A percentile compares a stretch with the other conserved stretches of the same genome.
These are phyloP conservation scores for Protea cynaroides DNA, from an alignment of 164 flowering plant genomes.

Conservation along the genomic window DNA sequence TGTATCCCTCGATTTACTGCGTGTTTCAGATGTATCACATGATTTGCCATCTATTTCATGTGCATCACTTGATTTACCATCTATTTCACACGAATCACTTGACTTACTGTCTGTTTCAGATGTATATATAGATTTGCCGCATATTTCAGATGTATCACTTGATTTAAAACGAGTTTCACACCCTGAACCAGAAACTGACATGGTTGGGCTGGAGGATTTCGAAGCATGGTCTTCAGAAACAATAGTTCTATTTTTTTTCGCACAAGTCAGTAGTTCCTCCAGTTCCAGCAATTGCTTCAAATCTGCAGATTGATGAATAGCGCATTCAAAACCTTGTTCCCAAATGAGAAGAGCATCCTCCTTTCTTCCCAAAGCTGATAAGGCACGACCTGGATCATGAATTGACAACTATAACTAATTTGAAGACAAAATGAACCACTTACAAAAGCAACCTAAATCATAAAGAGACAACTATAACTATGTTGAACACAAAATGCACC, in stretches of 20 bases:
- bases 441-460: conserved; percentile 26
- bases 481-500: background rate
- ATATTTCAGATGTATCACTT: background rate
- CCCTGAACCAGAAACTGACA: conserved; percentile 21
- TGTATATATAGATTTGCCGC: no score
- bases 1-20: conserved; percentile 20
- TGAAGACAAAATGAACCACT: background rate
- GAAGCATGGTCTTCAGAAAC: conserved; percentile 19
- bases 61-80: conserved; percentile 20
- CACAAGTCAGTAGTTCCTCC: conserved; percentile 62
- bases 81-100: conserved; percentile 1
- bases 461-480: conserved; percentile 2
- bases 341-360: conserved; percentile 72
- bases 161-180: conserved; percentile 16
- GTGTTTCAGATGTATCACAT: conserved; percentile 17
- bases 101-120: no score
- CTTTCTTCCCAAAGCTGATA: conserved; percentile 71
- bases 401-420: conserved; percentile 5
- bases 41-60: conserved; percentile 15
- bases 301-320: conserved; percentile 66
- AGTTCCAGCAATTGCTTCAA: conserved; percentile 78
- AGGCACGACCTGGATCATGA: conserved; percentile 57
- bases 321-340: conserved; percentile 76
- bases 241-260: conserved; percentile 30
- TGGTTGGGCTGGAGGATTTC: conserved; percentile 25